Percentiles rank a stretch among this genome's conserved stretches.
phyloP scores from a whole-genome alignment of 768 basidiomycete genomes.

The Pleurotus pulmonarius region DNA sequence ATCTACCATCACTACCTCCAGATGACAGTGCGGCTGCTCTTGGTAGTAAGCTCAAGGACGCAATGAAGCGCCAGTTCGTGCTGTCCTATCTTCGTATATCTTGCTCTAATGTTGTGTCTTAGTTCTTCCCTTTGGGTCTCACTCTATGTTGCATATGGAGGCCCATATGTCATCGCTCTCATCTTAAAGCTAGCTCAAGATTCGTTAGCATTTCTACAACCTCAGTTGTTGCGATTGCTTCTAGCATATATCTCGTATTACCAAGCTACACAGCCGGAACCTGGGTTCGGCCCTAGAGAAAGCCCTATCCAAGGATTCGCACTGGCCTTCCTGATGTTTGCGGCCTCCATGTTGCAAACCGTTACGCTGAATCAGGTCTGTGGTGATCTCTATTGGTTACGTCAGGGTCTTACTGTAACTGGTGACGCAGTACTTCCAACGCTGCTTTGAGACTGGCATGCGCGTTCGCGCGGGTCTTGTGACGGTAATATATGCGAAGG shows the following conservation, averaged over 20 bases:
- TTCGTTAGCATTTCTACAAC: constrained; percentile 77
- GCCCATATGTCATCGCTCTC: constrained; percentile 62
- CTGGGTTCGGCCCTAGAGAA: constrained; percentile 21
- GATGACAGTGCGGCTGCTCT: constrained; percentile 70
- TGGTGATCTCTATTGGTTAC: too few species aligned
- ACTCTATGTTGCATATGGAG: constrained; percentile 74
- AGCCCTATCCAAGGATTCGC: constrained; percentile 64
- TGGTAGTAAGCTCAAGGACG: constrained; percentile 52
- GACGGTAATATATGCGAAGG: constrained; percentile 80
- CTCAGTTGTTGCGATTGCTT: constrained; percentile 77
- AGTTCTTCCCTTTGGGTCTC: constrained; percentile 68
- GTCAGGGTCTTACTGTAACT: background rate
- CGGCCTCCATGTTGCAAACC: constrained; percentile 74
- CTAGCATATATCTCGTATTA: constrained; percentile 81
- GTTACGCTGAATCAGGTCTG: constrained; percentile 73
- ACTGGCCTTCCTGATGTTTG: constrained; percentile 78
- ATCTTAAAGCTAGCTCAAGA: constrained; percentile 79
- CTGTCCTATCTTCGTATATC: background rate
- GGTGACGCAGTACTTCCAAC: constrained; percentile 72
- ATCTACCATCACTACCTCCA: constrained; percentile 72
- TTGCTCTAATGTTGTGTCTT: background rate
- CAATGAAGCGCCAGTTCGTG: constrained; percentile 64
- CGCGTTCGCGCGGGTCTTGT: constrained; percentile 90
- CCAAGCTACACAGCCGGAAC: constrained; percentile 43
- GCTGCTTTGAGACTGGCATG: constrained; percentile 81